Conservation (phyloP, 371 early-diverging fungal genomes). For the Zychaea mexicana region DNA sequence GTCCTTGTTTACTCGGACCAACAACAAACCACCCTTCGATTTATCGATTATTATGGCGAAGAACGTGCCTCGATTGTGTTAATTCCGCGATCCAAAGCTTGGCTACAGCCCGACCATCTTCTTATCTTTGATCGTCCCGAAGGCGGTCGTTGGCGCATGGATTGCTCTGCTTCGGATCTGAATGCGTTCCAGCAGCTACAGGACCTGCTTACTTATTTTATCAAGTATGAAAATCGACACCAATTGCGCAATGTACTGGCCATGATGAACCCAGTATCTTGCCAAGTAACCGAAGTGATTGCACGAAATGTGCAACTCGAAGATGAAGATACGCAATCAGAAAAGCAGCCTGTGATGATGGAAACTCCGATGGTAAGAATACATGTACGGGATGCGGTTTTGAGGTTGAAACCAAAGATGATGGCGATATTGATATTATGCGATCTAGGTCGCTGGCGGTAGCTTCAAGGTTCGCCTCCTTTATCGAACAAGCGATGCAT, state of each 20-base stretch:
- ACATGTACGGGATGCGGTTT: background rate
- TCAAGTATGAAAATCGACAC: slow-evolving; percentile 41
- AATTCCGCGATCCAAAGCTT: slow-evolving; percentile 33
- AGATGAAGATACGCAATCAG: slow-evolving; percentile 5
- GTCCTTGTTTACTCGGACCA: slow-evolving; percentile 17
- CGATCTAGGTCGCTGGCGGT: background rate
- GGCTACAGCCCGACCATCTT: slow-evolving; percentile 29
- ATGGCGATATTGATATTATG: background rate
- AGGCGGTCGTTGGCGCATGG: slow-evolving; percentile 35
- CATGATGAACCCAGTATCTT: slow-evolving; percentile 33
- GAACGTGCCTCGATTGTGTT: slow-evolving; percentile 28
- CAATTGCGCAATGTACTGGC: slow-evolving; percentile 40
- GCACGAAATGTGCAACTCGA: slow-evolving; percentile 29
- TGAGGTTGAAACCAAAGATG: background rate
- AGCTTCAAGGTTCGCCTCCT: slow-evolving; percentile 26
- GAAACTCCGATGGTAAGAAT: background rate
- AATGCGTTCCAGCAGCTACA: slow-evolving; percentile 27
- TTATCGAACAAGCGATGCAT: slow-evolving; percentile 33
- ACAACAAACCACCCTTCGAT: slow-evolving; percentile 23
- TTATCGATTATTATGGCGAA: slow-evolving; percentile 24
- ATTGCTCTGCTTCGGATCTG: slow-evolving; percentile 28
- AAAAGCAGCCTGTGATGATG: slow-evolving; percentile 16
- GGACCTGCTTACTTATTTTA: slow-evolving; percentile 37
- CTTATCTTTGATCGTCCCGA: slow-evolving; percentile 29
- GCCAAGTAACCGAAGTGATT: slow-evolving; percentile 40